phyloP scores from a whole-genome alignment of 805 yeast species.

The Groenewaldozyma tartarivorans region DNA sequence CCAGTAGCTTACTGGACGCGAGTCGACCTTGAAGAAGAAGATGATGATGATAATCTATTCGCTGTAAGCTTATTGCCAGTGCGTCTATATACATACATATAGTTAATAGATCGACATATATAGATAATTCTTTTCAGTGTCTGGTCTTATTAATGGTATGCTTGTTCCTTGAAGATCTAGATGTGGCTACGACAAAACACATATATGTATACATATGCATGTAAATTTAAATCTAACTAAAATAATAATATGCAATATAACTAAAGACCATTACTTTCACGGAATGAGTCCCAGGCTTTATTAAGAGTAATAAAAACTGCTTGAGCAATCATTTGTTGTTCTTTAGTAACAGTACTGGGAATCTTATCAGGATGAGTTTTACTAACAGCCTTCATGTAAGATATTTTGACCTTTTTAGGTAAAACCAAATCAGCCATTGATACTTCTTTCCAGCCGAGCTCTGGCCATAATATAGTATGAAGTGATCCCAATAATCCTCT shows the following conservation, averaged over 20 bases:
- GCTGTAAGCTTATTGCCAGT: too few relatives aligned
- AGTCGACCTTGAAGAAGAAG: too few relatives aligned
- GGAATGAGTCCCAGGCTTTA: conserved; percentile 83
- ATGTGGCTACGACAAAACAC: too few relatives aligned
- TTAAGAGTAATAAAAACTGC: conserved; percentile 75
- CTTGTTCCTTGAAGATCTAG: too few relatives aligned
- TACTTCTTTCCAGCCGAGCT: conserved; percentile 56
- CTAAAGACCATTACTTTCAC: conserved; percentile 42
- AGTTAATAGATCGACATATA: too few relatives aligned
- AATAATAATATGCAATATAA: conserved; percentile 5
- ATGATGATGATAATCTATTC: too few relatives aligned
- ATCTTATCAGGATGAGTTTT: conserved; percentile 82
- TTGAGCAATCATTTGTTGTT: conserved; percentile 76
- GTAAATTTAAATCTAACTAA: too few relatives aligned
- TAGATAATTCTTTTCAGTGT: too few relatives aligned
- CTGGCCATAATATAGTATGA: conserved; percentile 59
- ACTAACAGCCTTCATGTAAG: conserved; percentile 73
- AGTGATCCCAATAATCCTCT: conserved; percentile 67
- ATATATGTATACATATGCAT: too few relatives aligned
- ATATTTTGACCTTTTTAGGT: conserved; percentile 80
- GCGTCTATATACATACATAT: too few relatives aligned
- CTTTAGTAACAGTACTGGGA: conserved; percentile 45
- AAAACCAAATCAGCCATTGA: conserved; percentile 67
- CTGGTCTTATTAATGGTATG: too few relatives aligned
- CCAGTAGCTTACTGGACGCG: too few relatives aligned